Conservation (phyloP, 2,329 filamentous ascomycete species). For the Colletotrichum sp. region DNA sequence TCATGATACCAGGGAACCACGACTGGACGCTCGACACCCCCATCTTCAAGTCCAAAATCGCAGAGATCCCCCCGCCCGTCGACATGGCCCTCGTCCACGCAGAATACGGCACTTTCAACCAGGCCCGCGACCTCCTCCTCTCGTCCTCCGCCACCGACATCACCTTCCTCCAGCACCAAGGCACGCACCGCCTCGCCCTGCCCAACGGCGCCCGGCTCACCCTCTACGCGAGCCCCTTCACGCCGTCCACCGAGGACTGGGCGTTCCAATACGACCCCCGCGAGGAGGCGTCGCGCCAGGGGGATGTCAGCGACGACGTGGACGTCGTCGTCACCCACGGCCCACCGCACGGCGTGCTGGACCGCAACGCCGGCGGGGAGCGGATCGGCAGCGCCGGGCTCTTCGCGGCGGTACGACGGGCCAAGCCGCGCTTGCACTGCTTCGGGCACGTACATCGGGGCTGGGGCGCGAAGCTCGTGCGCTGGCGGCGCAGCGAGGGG, state of each 20-base stretch:
- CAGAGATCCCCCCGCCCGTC: background rate
- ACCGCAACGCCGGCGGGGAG: conserved; percentile 33
- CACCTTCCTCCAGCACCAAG: conserved; percentile 44
- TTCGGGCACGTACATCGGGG: conserved; percentile 38
- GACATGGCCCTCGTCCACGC: background rate
- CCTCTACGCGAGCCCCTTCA: conserved; percentile 52
- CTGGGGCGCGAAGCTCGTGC: conserved; percentile 47
- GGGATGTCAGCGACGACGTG: conserved; percentile 25
- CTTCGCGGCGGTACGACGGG: conserved; percentile 31
- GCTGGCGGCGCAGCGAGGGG: conserved; percentile 41
- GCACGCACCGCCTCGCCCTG: conserved; percentile 42
- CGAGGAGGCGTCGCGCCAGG: conserved; percentile 5
- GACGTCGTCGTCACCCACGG: conserved; percentile 40
- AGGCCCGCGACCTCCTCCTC: conserved; percentile 35
- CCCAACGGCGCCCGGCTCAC: conserved; percentile 43
- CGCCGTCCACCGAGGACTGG: conserved; percentile 42
- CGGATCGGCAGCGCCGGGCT: conserved; percentile 35
- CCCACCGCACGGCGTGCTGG: conserved; percentile 44
- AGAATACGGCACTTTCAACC: conserved; percentile 43
- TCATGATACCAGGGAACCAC: conserved; percentile 58
- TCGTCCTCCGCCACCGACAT: background rate
- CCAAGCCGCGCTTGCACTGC: conserved; percentile 37
- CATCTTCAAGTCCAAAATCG: background rate
- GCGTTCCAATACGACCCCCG: conserved; percentile 47
- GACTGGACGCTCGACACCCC: conserved; percentile 46